phyloP scores from a whole-genome alignment of 1,284 basidiomycete species.

The Baeospora myosura region DNA sequence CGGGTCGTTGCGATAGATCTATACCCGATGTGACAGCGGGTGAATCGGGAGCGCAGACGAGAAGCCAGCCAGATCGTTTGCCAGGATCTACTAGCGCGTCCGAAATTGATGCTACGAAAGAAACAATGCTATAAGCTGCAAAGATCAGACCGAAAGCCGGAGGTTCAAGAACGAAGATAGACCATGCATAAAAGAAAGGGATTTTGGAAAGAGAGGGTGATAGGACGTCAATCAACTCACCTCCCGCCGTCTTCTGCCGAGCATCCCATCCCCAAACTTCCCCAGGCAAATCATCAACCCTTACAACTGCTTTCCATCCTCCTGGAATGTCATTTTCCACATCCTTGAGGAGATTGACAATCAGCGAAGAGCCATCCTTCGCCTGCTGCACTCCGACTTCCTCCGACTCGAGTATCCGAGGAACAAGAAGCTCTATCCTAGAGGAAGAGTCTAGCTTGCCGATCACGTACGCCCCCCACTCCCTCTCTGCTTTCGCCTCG shows the following conservation, averaged over 20 bases:
- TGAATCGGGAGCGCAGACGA: neutral
- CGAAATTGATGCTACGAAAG: no score
- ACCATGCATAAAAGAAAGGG: conserved; percentile 32
- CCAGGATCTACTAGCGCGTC: no score
- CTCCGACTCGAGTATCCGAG: conserved; percentile 17
- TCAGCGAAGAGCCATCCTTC: conserved; percentile 19
- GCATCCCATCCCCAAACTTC: no score
- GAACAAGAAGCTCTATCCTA: conserved; percentile 18
- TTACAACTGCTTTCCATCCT: no score
- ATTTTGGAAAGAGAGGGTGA: conserved; percentile 30
- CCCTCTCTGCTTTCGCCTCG: conserved; percentile 9
- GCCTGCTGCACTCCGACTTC: conserved; percentile 15
- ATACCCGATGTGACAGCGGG: no score
- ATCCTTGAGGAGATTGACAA: conserved; percentile 25
- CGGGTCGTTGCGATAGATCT: no score
- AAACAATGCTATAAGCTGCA: conserved; percentile 23
- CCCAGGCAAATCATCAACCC: no score
- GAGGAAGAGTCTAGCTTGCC: conserved; percentile 21
- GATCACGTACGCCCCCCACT: neutral
- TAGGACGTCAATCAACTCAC: no score
- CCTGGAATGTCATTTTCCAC: no score
- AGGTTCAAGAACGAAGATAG: conserved; percentile 32
- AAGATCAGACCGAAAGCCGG: conserved; percentile 27
- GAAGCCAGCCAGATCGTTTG: conserved; percentile 4
- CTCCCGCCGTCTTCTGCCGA: no score